A percentile compares a stretch with the other conserved stretches of the same genome.
Conservation (phyloP, 2,329 filamentous ascomycete genomes). For the Metarhizium robertsii region DNA sequence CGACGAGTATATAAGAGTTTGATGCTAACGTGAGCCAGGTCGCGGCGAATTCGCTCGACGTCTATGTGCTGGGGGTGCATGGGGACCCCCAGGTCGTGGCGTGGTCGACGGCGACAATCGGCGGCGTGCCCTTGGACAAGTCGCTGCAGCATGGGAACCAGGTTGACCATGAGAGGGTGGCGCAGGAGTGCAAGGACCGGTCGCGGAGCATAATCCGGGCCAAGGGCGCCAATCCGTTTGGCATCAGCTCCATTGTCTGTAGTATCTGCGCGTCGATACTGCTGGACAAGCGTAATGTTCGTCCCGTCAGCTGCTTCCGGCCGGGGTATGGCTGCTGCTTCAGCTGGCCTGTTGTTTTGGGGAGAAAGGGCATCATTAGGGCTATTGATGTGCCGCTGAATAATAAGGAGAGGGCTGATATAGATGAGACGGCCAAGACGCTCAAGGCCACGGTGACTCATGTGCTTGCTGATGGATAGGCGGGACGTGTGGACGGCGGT, state of each 20-base stretch:
- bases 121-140: background rate
- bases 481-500: too few species aligned
- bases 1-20: rapidly evolving
- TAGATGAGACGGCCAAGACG: too few species aligned
- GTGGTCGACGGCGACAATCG: background rate
- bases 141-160: background rate
- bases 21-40: background rate
- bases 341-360: conserved; percentile 38
- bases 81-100: background rate
- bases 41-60: background rate
- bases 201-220: conserved; percentile 35
- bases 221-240: conserved; percentile 42
- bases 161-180: background rate
- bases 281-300: conserved; percentile 36
- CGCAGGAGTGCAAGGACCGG: conserved; percentile 17
- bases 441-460: too few species aligned
- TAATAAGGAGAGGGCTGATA: too few species aligned
- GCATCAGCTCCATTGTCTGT: conserved; percentile 37
- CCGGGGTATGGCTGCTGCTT: conserved; percentile 37
- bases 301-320: conserved; percentile 39
- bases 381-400: background rate
- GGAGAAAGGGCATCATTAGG: conserved; percentile 30
- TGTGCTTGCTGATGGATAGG: too few species aligned
- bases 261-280: conserved; percentile 41
- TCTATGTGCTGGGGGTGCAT: background rate